Conservation (phyloP, 169 alveolate genomes). For the Plasmodium coatneyi region DNA sequence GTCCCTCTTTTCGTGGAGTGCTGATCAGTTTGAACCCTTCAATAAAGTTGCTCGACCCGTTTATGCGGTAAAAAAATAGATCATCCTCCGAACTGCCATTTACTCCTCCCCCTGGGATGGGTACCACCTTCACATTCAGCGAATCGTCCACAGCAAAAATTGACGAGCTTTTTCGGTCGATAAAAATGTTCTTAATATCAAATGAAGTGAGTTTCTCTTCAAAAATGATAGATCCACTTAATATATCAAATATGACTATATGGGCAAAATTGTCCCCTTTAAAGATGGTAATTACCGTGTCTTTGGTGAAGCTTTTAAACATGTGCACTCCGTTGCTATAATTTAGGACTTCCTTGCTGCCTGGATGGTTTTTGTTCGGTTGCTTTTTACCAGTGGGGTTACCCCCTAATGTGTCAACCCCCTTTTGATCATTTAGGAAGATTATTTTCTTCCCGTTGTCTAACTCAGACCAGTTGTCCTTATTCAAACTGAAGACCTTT, state of each 20-base stretch:
- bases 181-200: constrained; percentile 27
- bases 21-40: constrained; percentile 36
- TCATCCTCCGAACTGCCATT: background rate
- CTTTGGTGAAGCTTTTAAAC: constrained; percentile 66
- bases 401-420: background rate
- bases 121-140: constrained; percentile 23
- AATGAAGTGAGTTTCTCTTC: constrained; percentile 59
- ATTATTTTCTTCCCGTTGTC: constrained; percentile 34
- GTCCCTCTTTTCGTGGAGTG: background rate
- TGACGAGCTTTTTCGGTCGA: constrained; percentile 5
- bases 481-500: background rate
- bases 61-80: constrained; percentile 41
- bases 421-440: constrained; percentile 4
- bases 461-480: constrained; percentile 63
- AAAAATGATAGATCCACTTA: constrained; percentile 39
- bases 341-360: background rate
- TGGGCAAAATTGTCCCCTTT: constrained; percentile 27
- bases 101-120: background rate
- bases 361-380: background rate
- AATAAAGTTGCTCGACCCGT: constrained; percentile 4
- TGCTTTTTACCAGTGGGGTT: background rate
- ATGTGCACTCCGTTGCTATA: constrained; percentile 6
- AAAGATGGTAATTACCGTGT: constrained; percentile 33
- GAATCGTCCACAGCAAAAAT: constrained; percentile 24
- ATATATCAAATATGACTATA: constrained; percentile 43